phyloP scores from a whole-genome alignment of 805 yeast species.

The Barnettozyma populi region DNA sequence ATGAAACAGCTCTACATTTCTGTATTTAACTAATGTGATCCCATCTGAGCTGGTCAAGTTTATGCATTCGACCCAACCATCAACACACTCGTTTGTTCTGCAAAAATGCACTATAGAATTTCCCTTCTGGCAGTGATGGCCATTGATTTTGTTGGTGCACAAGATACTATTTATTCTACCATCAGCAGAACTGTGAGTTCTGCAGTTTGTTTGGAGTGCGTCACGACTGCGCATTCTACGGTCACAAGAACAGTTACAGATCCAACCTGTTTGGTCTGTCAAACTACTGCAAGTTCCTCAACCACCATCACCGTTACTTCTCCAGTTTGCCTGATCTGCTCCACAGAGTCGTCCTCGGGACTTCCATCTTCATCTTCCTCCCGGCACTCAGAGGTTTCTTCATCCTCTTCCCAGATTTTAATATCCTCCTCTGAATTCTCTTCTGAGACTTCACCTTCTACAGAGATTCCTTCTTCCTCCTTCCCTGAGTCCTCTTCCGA shows the following conservation, averaged over 20 bases:
- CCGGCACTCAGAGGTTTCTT: neutral
- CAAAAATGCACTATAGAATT: neutral
- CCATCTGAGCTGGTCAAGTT: neutral
- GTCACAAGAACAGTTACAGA: neutral
- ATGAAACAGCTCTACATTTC: neutral
- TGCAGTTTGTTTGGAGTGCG: neutral
- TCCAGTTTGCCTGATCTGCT: neutral
- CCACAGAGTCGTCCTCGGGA: neutral
- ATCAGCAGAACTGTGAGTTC: neutral
- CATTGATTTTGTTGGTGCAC: neutral
- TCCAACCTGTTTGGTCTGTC: neutral
- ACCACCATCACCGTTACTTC: neutral
- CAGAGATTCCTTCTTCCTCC: too few relatives aligned
- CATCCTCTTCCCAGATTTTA: neutral
- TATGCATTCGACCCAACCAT: neutral
- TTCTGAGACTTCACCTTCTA: neutral
- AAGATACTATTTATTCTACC: neutral
- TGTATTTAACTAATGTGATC: neutral
- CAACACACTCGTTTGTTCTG: neutral
- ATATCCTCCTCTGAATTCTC: neutral
- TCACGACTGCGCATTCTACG: neutral
- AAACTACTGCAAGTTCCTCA: neutral
- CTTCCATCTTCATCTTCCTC: neutral
- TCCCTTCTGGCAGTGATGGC: neutral
- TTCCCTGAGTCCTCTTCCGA: constrained; percentile 2